Percentiles rank a stretch among this genome's conserved stretches.
These are phyloP conservation scores for Castanea mollissima DNA, from an alignment of 306 rosid genomes.

Conservation along the genomic window DNA sequence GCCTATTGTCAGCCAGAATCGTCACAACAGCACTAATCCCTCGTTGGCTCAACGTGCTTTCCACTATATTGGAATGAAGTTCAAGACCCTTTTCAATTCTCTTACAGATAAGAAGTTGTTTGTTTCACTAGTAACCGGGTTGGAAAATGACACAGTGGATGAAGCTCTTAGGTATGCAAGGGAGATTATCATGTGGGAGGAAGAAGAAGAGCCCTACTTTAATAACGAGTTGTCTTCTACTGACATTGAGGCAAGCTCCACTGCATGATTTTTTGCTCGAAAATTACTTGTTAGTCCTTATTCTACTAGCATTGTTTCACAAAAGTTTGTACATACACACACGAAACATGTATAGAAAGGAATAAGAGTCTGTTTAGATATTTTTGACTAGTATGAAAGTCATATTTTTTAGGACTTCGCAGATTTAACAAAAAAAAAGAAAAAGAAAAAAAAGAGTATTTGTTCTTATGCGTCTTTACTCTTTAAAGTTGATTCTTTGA, in stretches of 20 bases:
- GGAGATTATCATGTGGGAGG: conserved; percentile 49
- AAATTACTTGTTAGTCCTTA: conserved; percentile 1
- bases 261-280: not conserved
- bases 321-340: conserved; percentile 16
- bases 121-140: conserved; percentile 57
- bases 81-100: conserved; percentile 50
- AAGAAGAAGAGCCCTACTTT: conserved; percentile 31
- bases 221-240: conserved; percentile 43
- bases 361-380: not conserved
- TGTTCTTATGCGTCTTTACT: not conserved
- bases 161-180: conserved; percentile 73
- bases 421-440: not conserved
- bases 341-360: not conserved
- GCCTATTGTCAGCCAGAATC: conserved; percentile 42
- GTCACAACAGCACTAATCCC: conserved; percentile 34
- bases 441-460: not conserved
- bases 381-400: not conserved
- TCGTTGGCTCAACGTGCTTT: conserved; percentile 59
- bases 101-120: conserved; percentile 54
- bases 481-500: not conserved
- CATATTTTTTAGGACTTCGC: not conserved
- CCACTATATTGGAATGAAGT: conserved; percentile 67
- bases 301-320: not conserved
- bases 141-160: conserved; percentile 54
- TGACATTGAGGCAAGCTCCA: conserved; percentile 42